Evolutionary conservation across 441 rosid genomes (phyloP).

Genomic region (Monsonia emarginata): DNA sequence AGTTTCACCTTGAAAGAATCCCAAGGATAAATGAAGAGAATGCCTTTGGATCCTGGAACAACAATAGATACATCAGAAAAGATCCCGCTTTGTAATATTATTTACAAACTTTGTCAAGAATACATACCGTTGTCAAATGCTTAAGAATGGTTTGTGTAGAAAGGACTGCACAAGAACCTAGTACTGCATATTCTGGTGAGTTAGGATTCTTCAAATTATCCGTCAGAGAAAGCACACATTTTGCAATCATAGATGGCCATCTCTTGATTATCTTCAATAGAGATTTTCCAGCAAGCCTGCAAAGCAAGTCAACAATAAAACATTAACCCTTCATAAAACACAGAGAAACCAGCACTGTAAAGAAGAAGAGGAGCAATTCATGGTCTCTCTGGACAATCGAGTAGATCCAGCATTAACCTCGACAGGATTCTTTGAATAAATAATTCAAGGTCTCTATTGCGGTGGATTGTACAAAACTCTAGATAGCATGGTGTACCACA

Average conservation of each 20-base stretch:
- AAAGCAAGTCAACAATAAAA: slow-evolving; percentile 26
- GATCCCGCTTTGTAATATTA: slow-evolving; percentile 5
- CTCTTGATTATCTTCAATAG: slow-evolving; percentile 87
- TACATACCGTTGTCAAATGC: slow-evolving; percentile 78
- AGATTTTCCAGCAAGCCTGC: slow-evolving; percentile 92
- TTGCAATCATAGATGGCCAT: slow-evolving; percentile 87
- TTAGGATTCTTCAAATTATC: slow-evolving; percentile 54
- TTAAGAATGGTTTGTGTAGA: slow-evolving; percentile 86
- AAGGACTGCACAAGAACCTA: slow-evolving; percentile 93
- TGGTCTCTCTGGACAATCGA: not conserved
- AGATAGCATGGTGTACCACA: not conserved
- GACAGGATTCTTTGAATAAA: not conserved
- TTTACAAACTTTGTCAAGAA: slow-evolving; percentile 22
- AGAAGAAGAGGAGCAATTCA: not conserved
- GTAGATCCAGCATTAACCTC: not conserved
- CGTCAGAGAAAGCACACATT: slow-evolving; percentile 70
- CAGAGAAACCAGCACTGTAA: not conserved
- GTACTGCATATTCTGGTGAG: slow-evolving; percentile 66
- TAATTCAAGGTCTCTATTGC: no score
- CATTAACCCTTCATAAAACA: not conserved
- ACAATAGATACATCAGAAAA: slow-evolving; percentile 29
- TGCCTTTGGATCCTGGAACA: slow-evolving; percentile 73
- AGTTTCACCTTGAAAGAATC: slow-evolving; percentile 74
- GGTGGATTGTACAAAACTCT: no score
- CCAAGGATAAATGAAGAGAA: slow-evolving; percentile 76